Evolutionary conservation across 2,329 filamentous ascomycete species (phyloP).

Genomic region (Pleurostoma richardsiae): DNA sequence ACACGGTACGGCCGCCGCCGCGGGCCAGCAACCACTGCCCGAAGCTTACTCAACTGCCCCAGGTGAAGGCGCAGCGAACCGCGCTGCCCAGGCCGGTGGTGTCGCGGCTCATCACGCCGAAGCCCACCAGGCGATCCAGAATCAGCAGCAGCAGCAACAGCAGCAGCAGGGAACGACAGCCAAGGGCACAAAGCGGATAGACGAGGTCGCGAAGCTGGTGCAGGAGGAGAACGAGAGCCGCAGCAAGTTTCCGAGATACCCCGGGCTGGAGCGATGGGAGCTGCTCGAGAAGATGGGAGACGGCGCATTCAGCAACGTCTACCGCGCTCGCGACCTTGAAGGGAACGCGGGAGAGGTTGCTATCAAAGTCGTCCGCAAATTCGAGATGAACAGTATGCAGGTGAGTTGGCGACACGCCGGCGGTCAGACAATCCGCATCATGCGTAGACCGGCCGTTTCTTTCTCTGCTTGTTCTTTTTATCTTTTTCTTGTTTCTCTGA

Average conservation of each 20-base stretch:
- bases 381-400: slow-evolving; percentile 98
- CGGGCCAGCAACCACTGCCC: slow-evolving; percentile 45
- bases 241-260: slow-evolving; percentile 80
- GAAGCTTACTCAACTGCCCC: slow-evolving; percentile 59
- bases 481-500: slow-evolving; percentile 15
- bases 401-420: slow-evolving; percentile 54
- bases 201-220: slow-evolving; percentile 75
- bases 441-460: slow-evolving; percentile 9
- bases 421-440: slow-evolving; percentile 1
- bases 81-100: slow-evolving; percentile 63
- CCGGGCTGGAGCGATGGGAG: slow-evolving; percentile 79
- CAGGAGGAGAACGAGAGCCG: slow-evolving; percentile 86
- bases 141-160: slow-evolving; percentile 10
- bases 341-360: slow-evolving; percentile 76
- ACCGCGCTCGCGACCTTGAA: slow-evolving; percentile 73
- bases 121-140: slow-evolving; percentile 49
- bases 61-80: slow-evolving; percentile 53
- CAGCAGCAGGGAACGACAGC: slow-evolving; percentile 18
- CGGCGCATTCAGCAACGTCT: slow-evolving; percentile 98
- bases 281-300: slow-evolving; percentile 97
- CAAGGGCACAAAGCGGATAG: slow-evolving; percentile 39
- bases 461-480: slow-evolving; percentile 23
- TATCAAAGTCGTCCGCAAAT: slow-evolving; percentile 98
- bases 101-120: slow-evolving; percentile 59
- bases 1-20: slow-evolving; percentile 20